Evolutionary conservation across 768 basidiomycete genomes (phyloP).

Genomic region (Lactarius indigo): DNA sequence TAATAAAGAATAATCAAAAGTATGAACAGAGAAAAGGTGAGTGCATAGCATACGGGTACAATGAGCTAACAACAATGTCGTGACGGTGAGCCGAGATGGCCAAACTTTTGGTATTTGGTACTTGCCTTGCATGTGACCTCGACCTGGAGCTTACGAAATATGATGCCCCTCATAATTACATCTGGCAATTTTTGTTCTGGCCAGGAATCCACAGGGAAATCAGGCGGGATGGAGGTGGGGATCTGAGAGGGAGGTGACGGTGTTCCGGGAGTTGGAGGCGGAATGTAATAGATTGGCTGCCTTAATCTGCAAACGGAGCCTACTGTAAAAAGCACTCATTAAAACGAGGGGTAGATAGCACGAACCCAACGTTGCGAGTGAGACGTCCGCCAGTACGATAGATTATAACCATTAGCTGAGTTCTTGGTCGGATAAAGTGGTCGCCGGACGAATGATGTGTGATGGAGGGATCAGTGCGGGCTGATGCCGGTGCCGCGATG

Average conservation of each 20-base stretch:
- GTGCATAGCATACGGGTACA: constrained; percentile 1
- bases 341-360: background rate
- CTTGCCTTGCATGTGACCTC: constrained; percentile 20
- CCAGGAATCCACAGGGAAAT: constrained; percentile 1
- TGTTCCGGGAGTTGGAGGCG: background rate
- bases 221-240: background rate
- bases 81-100: background rate
- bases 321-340: background rate
- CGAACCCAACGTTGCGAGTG: constrained; percentile 11
- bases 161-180: constrained; percentile 14
- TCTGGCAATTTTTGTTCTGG: background rate
- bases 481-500: background rate
- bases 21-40: background rate
- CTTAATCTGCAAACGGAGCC: background rate
- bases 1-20: background rate
- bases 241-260: background rate
- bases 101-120: background rate
- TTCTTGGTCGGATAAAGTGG: background rate
- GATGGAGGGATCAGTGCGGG: background rate
- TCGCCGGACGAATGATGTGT: background rate
- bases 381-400: constrained; percentile 12
- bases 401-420: constrained; percentile 11
- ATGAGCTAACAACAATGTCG: constrained; percentile 2
- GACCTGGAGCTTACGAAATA: background rate
- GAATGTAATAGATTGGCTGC: constrained; percentile 1